Conservation (phyloP, 1,284 basidiomycete genomes). For the Anthracocystis setariae region DNA sequence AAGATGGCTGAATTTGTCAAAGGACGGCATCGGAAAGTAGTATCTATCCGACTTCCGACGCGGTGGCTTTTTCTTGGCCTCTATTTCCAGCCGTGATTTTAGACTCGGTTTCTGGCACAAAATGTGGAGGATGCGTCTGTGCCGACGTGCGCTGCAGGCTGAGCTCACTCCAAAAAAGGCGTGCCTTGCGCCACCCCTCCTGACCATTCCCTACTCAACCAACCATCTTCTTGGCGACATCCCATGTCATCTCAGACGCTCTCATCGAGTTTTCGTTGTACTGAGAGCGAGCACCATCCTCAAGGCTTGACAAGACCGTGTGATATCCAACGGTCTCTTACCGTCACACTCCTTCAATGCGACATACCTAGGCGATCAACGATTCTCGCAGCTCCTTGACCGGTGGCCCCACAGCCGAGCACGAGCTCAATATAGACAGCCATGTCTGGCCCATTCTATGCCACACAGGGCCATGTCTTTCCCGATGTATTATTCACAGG, state of each 20-base stretch:
- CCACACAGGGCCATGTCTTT: not conserved
- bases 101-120: not conserved
- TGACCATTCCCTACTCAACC: slow-evolving; percentile 6
- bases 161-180: slow-evolving; percentile 17
- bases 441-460: not conserved
- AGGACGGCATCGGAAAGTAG: no score
- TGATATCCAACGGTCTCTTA: no score
- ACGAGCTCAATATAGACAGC: not conserved
- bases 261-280: no score
- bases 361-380: not conserved
- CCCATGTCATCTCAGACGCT: no score
- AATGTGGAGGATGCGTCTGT: slow-evolving; percentile 9
- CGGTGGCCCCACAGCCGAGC: not conserved
- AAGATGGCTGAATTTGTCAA: no score
- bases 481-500: not conserved
- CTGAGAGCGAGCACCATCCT: no score
- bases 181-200: not conserved
- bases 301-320: no score
- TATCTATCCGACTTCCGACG: slow-evolving; percentile 5
- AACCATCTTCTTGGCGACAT: no score
- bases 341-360: not conserved
- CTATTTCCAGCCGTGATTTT: slow-evolving; percentile 9
- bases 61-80: slow-evolving; percentile 3
- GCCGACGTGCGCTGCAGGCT: slow-evolving; percentile 7
- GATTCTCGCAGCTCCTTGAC: not conserved